A percentile compares a stretch with the other conserved stretches of the same genome.
These are phyloP conservation scores for Suillus weaverae DNA, from an alignment of 768 basidiomycete genomes.

Conservation along the genomic window DNA sequence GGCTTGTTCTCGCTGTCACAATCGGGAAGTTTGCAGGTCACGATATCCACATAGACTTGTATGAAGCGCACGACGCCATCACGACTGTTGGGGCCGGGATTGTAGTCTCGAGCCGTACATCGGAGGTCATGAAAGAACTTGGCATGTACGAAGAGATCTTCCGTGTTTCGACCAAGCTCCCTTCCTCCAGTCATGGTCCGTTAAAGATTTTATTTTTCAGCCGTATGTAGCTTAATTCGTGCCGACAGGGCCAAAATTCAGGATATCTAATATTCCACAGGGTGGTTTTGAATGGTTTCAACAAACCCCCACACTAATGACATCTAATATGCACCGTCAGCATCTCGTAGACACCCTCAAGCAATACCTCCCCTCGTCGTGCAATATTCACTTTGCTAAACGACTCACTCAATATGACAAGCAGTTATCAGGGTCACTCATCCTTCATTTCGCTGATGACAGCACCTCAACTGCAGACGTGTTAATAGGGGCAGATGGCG, in stretches of 20 bases:
- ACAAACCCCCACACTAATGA: neutral
- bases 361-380: constrained; percentile 19
- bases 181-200: constrained; percentile 6
- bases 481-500: constrained; percentile 43
- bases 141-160: constrained; percentile 30
- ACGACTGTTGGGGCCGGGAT: constrained; percentile 40
- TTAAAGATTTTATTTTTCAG: neutral
- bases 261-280: constrained; percentile 4
- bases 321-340: constrained; percentile 22
- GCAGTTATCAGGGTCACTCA: constrained; percentile 9
- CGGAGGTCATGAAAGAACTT: constrained; percentile 42
- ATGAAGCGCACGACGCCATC: constrained; percentile 44
- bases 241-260: neutral
- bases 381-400: constrained; percentile 29
- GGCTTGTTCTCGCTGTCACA: constrained; percentile 39
- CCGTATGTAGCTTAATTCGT: too few species aligned
- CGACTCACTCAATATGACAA: constrained; percentile 28
- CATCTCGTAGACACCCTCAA: constrained; percentile 27
- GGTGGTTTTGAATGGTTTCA: constrained; percentile 12
- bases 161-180: constrained; percentile 17
- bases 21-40: constrained; percentile 29
- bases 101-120: constrained; percentile 46
- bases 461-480: constrained; percentile 37
- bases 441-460: constrained; percentile 33
- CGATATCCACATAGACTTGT: constrained; percentile 39